Evolutionary conservation across 371 early-diverging fungal genomes (phyloP), one percentile per base, ranked within the genome.

Genomic region (Mucor plumbeus): DNA sequence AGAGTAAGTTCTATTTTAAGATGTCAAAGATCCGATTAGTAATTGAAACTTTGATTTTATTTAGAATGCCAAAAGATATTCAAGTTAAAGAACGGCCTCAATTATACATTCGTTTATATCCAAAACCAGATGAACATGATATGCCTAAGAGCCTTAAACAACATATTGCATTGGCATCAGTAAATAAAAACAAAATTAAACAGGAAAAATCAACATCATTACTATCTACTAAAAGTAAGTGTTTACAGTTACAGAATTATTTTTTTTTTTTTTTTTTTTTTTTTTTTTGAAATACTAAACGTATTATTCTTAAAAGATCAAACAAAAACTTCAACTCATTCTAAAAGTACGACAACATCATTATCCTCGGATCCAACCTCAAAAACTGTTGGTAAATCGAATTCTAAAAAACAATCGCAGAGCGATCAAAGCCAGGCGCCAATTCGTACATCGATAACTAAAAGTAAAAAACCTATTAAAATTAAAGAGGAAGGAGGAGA

Each of bases 381-480:
- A n/a, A 44, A 17, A 44, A 17, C 44, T 44, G 44, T 17, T 7
- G 44, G 44, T 17, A n/a, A 44, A 44, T n/a, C 44, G 6, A 44
- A 44, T 21, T 13, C 11, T 33, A 40, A 54, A 26, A 63, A 63
- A 39, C 35, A 39, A 59, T 59, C 63, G 63, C 63, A 40, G 63
- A 63, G 63, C 63, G 63, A 63, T 63, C 41, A 7, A 31, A 39
- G 31, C 33, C 43, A 43, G 33, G 34, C 33, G 34, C 44, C 44
- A 44, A 44, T 44, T 17, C 44, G 44, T 17, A 44, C 44, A 44
- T 44, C 44, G 3, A n/a, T 17, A 15, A 17, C 44, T 0, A 44
- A 44, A 44, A 44, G 44, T 8, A 44, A 44, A 44, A 15, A n/a
- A 17, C 17, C 44, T 7, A 17, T 8, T 17, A 17, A 17, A 3